A percentile compares a stretch with the other conserved stretches of the same genome.
These are phyloP conservation scores for Penicillium fimorum DNA, from an alignment of 495 filamentous ascomycete species.

Conservation along the genomic window DNA sequence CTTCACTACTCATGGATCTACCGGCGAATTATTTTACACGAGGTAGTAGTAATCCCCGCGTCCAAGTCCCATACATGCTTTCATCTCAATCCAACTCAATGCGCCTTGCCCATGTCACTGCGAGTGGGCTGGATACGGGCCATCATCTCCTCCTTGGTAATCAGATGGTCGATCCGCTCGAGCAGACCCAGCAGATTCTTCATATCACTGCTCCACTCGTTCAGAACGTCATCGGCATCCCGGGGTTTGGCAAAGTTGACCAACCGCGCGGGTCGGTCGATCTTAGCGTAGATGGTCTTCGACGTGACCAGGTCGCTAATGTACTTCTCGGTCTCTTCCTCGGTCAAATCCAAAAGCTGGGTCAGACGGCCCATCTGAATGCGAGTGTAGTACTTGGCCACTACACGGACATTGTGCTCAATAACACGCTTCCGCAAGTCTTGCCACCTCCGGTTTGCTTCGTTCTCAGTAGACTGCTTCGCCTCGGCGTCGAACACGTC, in stretches of 20 bases:
- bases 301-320: constrained; percentile 91
- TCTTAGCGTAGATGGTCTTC: constrained; percentile 97
- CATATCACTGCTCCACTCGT: constrained; percentile 99
- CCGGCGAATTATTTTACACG: constrained; percentile 39
- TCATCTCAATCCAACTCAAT: constrained; percentile 24
- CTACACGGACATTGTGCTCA: constrained; percentile 96
- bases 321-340: constrained; percentile 96
- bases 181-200: constrained; percentile 89
- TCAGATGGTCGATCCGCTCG: constrained; percentile 95
- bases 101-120: constrained; percentile 51
- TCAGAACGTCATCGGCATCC: constrained; percentile 94
- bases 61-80: constrained; percentile 13
- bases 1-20: constrained; percentile 23
- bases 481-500: constrained; percentile 72
- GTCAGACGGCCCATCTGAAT: constrained; percentile 88
- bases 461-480: constrained; percentile 63
- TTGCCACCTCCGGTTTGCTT: constrained; percentile 80
- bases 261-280: constrained; percentile 87
- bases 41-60: constrained; percentile 17
- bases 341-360: constrained; percentile 82
- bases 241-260: constrained; percentile 91
- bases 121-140: constrained; percentile 81
- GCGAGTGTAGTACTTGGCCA: constrained; percentile 98
- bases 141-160: constrained; percentile 99
- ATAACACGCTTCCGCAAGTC: constrained; percentile 97